A percentile compares a stretch with the other conserved stretches of the same genome.
Evolutionary conservation across 352 stramenopile species (phyloP).

Genomic region (Phytophthora lateralis): DNA sequence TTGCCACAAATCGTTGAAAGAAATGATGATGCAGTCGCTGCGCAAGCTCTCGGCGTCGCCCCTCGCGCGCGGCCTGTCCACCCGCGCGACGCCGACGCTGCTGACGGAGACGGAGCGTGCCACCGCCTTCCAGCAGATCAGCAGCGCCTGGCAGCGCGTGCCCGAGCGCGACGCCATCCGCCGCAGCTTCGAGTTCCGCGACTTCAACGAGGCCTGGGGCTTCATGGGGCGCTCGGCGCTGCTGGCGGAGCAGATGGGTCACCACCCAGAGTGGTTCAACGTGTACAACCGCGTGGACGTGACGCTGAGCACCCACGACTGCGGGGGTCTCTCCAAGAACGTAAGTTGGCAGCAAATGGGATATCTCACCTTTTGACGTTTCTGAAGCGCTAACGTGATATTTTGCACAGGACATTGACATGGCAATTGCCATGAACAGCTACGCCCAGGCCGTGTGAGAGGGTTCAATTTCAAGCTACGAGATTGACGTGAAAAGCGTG

Average conservation of each 20-base stretch:
- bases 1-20: no score
- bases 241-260: conserved; percentile 91
- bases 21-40: conserved; percentile 3
- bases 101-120: conserved; percentile 53
- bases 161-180: conserved; percentile 80
- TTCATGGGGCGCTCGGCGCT: conserved; percentile 83
- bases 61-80: conserved; percentile 16
- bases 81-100: conserved; percentile 47
- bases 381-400: neutral
- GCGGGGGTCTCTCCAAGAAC: conserved; percentile 92
- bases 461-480: neutral
- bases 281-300: conserved; percentile 98
- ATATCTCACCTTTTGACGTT: neutral
- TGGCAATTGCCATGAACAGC: conserved; percentile 79
- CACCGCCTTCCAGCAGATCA: conserved; percentile 49
- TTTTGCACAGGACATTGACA: conserved; percentile 55
- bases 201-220: conserved; percentile 83
- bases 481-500: no score
- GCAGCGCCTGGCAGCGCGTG: conserved; percentile 54
- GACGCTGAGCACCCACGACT: conserved; percentile 97
- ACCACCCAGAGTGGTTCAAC: conserved; percentile 99
- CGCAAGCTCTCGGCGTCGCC: neutral
- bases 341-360: conserved; percentile 26
- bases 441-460: conserved; percentile 46
- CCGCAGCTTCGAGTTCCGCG: conserved; percentile 82